phyloP scores from a whole-genome alignment of 495 filamentous ascomycete genomes.

The Neurospora pannonica region DNA sequence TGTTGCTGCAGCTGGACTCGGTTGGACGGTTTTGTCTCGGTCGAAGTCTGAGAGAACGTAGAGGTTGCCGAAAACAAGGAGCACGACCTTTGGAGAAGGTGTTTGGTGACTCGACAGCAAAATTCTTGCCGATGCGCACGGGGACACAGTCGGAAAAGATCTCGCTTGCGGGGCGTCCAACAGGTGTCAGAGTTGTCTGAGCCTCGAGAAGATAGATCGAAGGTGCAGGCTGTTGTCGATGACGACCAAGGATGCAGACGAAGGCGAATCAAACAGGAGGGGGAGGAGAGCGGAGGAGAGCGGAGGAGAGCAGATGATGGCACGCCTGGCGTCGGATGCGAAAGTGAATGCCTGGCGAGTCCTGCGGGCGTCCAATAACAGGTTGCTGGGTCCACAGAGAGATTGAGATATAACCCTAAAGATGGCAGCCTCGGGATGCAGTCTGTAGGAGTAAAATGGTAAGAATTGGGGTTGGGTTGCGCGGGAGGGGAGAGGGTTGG shows the following conservation, averaged over 20 bases:
- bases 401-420: constrained; percentile 12
- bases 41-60: background rate
- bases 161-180: background rate
- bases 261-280: background rate
- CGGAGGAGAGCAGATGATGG: background rate
- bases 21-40: background rate
- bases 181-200: background rate
- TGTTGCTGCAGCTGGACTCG: background rate
- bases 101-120: background rate
- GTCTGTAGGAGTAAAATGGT: constrained; percentile 7
- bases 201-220: background rate
- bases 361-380: background rate
- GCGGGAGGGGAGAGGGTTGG: constrained; percentile 7
- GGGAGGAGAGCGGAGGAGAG: background rate
- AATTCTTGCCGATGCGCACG: background rate
- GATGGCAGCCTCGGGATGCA: constrained; percentile 8
- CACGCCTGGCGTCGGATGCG: background rate
- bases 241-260: background rate
- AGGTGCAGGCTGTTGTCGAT: background rate
- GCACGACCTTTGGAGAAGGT: background rate
- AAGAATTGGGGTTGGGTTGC: background rate
- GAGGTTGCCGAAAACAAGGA: background rate
- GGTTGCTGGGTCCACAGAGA: constrained; percentile 3
- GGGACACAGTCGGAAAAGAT: background rate
- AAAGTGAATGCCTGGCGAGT: background rate